These are phyloP conservation scores for Syncephalastrum monosporum DNA, from an alignment of 371 early-diverging fungal species.

Conservation along the genomic window DNA sequence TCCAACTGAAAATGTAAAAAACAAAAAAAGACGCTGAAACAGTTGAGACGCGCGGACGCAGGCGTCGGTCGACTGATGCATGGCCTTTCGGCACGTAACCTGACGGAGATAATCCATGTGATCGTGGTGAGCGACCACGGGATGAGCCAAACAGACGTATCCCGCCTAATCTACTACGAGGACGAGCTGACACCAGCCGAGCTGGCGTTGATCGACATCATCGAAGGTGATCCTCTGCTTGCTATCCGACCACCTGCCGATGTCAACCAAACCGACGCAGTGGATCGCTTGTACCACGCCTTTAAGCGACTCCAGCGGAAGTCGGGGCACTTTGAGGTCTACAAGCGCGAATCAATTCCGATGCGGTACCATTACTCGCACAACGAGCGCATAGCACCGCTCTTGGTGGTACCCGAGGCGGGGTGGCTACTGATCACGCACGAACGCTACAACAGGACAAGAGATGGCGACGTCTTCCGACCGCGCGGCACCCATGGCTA, in stretches of 20 bases:
- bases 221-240: constrained; percentile 33
- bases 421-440: constrained; percentile 61
- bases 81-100: constrained; percentile 56
- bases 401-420: constrained; percentile 69
- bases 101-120: constrained; percentile 76
- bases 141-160: constrained; percentile 68
- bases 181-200: constrained; percentile 49
- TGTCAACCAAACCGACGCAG: constrained; percentile 17
- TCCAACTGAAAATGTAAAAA: constrained; percentile 22
- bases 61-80: constrained; percentile 63
- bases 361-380: constrained; percentile 57
- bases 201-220: constrained; percentile 25
- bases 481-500: constrained; percentile 86
- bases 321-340: constrained; percentile 58
- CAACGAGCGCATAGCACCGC: constrained; percentile 68
- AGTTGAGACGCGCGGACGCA: constrained; percentile 56
- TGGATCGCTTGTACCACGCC: constrained; percentile 35
- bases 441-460: constrained; percentile 23
- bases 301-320: constrained; percentile 26
- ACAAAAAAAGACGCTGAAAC: constrained; percentile 26
- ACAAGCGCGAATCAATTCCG: constrained; percentile 65
- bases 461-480: constrained; percentile 14
- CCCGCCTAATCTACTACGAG: constrained; percentile 70
- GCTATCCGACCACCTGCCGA: constrained; percentile 45
- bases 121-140: constrained; percentile 94